These are phyloP conservation scores for Lactifluus pinguis DNA, from an alignment of 768 basidiomycete genomes.

Conservation along the genomic window DNA sequence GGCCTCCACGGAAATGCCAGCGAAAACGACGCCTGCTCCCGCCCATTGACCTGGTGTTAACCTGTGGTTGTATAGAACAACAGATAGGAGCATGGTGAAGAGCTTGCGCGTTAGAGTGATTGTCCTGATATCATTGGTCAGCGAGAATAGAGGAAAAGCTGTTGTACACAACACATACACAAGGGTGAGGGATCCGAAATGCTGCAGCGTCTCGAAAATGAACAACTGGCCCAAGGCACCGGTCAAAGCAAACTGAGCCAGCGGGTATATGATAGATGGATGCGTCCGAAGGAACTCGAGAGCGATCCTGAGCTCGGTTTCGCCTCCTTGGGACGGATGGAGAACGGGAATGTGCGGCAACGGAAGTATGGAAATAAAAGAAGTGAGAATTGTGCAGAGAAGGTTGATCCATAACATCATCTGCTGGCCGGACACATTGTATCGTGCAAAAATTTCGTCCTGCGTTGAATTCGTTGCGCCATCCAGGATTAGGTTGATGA, in stretches of 20 bases:
- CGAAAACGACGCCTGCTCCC: conserved; percentile 87
- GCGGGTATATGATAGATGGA: conserved; percentile 61
- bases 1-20: conserved; percentile 92
- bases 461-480: conserved; percentile 94
- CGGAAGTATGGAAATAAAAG: conserved; percentile 60
- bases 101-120: conserved; percentile 95
- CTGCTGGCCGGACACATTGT: conserved; percentile 79
- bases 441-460: conserved; percentile 84
- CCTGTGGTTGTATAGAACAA: conserved; percentile 83
- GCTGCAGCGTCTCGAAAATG: conserved; percentile 92
- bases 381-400: conserved; percentile 69
- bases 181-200: conserved; percentile 83
- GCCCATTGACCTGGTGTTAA: conserved; percentile 83
- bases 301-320: conserved; percentile 57
- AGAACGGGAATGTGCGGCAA: conserved; percentile 77
- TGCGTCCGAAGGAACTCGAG: conserved; percentile 69
- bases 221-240: conserved; percentile 95
- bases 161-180: conserved; percentile 45
- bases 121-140: conserved; percentile 41
- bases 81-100: conserved; percentile 96
- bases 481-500: conserved; percentile 85
- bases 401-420: conserved; percentile 99
- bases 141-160: neutral
- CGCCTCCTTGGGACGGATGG: conserved; percentile 52
- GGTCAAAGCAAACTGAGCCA: conserved; percentile 78